A percentile compares a stretch with the other conserved stretches of the same genome.
Conservation (phyloP, 2,329 filamentous ascomycete genomes). For the Fusarium coffeatum region DNA sequence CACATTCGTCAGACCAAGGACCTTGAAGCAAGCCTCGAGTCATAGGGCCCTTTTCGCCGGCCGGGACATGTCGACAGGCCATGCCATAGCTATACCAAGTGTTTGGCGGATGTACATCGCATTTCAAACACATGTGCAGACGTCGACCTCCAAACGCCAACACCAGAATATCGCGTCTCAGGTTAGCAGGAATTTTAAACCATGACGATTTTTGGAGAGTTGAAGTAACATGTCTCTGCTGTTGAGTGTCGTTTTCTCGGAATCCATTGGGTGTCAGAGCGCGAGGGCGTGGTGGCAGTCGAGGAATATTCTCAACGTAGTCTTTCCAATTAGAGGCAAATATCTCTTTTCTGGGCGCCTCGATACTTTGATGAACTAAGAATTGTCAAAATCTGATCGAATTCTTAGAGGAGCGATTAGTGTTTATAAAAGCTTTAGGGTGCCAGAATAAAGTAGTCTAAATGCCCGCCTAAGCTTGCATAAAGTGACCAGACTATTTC, state of each 20-base stretch:
- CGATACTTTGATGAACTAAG: neutral
- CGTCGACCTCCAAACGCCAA: neutral
- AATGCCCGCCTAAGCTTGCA: accelerated
- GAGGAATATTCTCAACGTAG: neutral
- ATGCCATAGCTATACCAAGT: neutral
- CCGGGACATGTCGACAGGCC: neutral
- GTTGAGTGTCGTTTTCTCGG: neutral
- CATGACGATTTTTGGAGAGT: neutral
- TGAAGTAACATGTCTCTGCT: neutral
- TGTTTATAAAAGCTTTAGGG: too few species aligned
- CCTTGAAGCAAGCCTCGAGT: neutral
- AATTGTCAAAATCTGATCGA: neutral
- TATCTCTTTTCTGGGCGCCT: neutral
- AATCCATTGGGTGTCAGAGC: neutral
- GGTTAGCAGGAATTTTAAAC: neutral
- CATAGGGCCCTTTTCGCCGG: neutral
- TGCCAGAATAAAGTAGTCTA: neutral
- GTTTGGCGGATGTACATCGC: neutral
- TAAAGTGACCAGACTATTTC: neutral
- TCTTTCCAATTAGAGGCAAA: neutral
- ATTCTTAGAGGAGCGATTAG: too few species aligned
- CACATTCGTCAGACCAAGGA: slow-evolving; percentile 3
- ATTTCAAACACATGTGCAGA: neutral
- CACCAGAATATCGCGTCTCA: neutral
- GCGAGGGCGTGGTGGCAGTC: neutral